These are phyloP conservation scores for Physcia stellaris DNA, from an alignment of 495 filamentous ascomycete species.

Conservation along the genomic window DNA sequence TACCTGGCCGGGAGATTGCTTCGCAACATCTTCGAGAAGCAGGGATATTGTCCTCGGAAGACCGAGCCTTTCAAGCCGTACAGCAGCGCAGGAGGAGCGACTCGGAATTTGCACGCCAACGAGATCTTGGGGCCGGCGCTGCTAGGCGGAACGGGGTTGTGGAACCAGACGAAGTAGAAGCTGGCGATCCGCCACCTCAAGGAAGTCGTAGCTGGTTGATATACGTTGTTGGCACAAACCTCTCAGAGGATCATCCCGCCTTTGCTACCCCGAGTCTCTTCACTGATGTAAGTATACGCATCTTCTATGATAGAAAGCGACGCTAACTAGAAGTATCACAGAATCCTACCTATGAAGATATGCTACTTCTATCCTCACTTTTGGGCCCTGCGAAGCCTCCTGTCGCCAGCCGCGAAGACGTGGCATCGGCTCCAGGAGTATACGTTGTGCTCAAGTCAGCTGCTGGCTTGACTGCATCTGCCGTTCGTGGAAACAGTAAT, in stretches of 20 bases:
- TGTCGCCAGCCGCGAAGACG: constrained; percentile 53
- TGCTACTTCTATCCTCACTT: constrained; percentile 59
- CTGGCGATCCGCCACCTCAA: constrained; percentile 35
- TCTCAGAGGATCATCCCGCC: constrained; percentile 64
- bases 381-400: constrained; percentile 64
- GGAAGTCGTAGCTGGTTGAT: constrained; percentile 60
- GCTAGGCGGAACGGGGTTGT: constrained; percentile 54
- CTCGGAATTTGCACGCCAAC: constrained; percentile 46
- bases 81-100: constrained; percentile 46
- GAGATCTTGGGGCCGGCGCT: constrained; percentile 46
- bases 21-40: constrained; percentile 6
- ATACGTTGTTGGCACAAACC: constrained; percentile 63
- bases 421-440: constrained; percentile 49
- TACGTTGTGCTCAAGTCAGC: constrained; percentile 35
- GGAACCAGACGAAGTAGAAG: constrained; percentile 50
- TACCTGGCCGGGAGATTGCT: constrained; percentile 6
- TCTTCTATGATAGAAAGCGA: no score
- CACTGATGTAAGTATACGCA: constrained; percentile 43
- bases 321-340: no score
- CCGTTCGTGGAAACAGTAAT: constrained; percentile 30
- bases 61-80: constrained; percentile 18
- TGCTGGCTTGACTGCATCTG: constrained; percentile 36
- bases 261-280: constrained; percentile 64
- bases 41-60: constrained; percentile 15
- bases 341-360: constrained; percentile 70